phyloP scores from a whole-genome alignment of 2,329 filamentous ascomycete species.

The Sodiomyces alkalinus region DNA sequence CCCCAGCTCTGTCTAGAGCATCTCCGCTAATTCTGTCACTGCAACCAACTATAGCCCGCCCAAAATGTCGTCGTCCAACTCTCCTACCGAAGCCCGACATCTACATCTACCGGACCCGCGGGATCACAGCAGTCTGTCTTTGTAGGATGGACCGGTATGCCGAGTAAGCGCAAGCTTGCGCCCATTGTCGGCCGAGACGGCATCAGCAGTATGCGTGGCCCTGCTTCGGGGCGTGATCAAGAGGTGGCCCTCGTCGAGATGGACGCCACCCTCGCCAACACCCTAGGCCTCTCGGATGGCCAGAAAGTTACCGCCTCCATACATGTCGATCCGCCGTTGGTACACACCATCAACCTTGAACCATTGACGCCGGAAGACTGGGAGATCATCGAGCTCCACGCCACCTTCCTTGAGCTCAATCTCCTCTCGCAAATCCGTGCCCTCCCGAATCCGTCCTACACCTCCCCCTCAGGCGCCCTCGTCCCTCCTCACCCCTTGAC shows the following conservation, averaged over 20 bases:
- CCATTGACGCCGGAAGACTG: constrained; percentile 90
- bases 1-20: too few relatives aligned
- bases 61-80: constrained; percentile 97
- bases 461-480: constrained; percentile 30
- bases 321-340: constrained; percentile 79
- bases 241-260: constrained; percentile 70
- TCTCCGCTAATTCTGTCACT: background rate
- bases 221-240: constrained; percentile 50
- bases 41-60: too few relatives aligned
- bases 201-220: constrained; percentile 41
- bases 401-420: constrained; percentile 88
- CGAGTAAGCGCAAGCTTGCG: constrained; percentile 69
- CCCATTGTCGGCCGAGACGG: constrained; percentile 63
- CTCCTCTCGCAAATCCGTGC: constrained; percentile 85
- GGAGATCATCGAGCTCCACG: constrained; percentile 98
- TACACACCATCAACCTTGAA: constrained; percentile 93
- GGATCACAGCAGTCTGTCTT: constrained; percentile 54
- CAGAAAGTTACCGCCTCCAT: constrained; percentile 59
- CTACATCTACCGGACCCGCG: constrained; percentile 24
- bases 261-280: constrained; percentile 67
- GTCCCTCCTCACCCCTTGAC: constrained; percentile 64
- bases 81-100: constrained; percentile 39
- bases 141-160: constrained; percentile 95
- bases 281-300: constrained; percentile 64
- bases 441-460: constrained; percentile 68